Evolutionary conservation across 768 basidiomycete species (phyloP).

Genomic region (Ramaria sp.): DNA sequence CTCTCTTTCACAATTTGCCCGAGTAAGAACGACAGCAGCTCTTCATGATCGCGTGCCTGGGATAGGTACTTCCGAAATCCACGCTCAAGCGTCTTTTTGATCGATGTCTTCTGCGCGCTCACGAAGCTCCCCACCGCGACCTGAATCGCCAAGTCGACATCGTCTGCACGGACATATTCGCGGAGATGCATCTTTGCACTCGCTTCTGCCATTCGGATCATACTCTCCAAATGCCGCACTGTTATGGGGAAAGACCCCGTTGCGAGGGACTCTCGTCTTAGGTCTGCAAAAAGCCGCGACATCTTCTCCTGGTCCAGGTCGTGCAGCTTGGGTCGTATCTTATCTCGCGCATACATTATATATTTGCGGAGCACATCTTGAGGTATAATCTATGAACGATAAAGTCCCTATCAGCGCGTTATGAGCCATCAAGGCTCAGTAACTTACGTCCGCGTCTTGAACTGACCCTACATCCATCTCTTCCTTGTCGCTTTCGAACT

Average conservation of each 20-base stretch:
- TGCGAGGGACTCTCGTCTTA: conserved; percentile 90
- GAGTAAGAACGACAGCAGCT: conserved; percentile 87
- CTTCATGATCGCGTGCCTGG: conserved; percentile 92
- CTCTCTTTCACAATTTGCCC: conserved; percentile 91
- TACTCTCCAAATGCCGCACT: conserved; percentile 93
- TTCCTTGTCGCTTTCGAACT: conserved; percentile 76
- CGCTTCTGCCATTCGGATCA: conserved; percentile 99
- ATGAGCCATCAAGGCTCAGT: neutral
- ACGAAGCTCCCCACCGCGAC: conserved; percentile 94
- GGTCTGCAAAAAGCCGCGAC: conserved; percentile 84
- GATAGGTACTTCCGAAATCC: conserved; percentile 97
- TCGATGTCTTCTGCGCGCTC: conserved; percentile 93
- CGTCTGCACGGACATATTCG: conserved; percentile 91
- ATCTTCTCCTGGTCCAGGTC: conserved; percentile 96
- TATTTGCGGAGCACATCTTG: conserved; percentile 96
- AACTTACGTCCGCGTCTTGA: conserved; percentile 80
- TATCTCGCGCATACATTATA: conserved; percentile 97
- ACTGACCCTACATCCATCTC: conserved; percentile 90
- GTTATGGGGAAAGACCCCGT: conserved; percentile 99
- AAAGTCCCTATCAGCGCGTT: neutral
- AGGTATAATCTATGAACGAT: conserved; percentile 66
- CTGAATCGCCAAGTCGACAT: conserved; percentile 94
- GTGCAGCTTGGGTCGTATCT: conserved; percentile 83
- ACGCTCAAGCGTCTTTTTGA: conserved; percentile 94
- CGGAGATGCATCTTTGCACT: conserved; percentile 97